phyloP scores from a whole-genome alignment of 768 basidiomycete species.

The Boletus pseudopeckii region DNA sequence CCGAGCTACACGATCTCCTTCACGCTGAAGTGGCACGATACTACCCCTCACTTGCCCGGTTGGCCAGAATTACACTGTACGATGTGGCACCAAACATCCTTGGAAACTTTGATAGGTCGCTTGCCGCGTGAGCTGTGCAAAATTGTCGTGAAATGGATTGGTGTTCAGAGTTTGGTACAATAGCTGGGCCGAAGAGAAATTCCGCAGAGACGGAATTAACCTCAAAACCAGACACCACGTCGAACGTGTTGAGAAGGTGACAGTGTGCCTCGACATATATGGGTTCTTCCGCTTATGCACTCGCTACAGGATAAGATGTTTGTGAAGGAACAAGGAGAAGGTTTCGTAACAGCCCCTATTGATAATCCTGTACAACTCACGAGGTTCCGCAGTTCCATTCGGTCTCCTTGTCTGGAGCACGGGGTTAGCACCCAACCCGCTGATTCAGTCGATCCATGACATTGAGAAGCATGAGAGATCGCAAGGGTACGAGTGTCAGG shows the following conservation, averaged over 20 bases:
- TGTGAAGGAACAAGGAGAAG: constrained; percentile 70
- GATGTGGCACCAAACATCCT: constrained; percentile 81
- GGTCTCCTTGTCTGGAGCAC: constrained; percentile 89
- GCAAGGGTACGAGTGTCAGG: constrained; percentile 37
- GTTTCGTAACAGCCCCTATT: constrained; percentile 31
- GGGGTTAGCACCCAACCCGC: constrained; percentile 78
- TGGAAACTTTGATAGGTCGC: constrained; percentile 64
- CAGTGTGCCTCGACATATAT: constrained; percentile 7
- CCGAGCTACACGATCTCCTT: constrained; percentile 77
- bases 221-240: constrained; percentile 75
- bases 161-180: constrained; percentile 1
- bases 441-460: constrained; percentile 58
- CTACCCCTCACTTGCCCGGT: constrained; percentile 59
- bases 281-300: constrained; percentile 7
- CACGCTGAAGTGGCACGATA: constrained; percentile 59
- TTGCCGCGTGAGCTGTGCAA: constrained; percentile 47
- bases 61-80: constrained; percentile 74
- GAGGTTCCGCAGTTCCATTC: constrained; percentile 55
- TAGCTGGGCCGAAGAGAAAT: constrained; percentile 68
- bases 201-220: constrained; percentile 70
- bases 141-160: not conserved
- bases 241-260: constrained; percentile 59
- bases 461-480: constrained; percentile 61
- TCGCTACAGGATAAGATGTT: constrained; percentile 55
- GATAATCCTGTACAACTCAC: constrained; percentile 2